These are phyloP conservation scores for Suhomyces bribrorum DNA, from an alignment of 1,139 yeast species.

Conservation along the genomic window DNA sequence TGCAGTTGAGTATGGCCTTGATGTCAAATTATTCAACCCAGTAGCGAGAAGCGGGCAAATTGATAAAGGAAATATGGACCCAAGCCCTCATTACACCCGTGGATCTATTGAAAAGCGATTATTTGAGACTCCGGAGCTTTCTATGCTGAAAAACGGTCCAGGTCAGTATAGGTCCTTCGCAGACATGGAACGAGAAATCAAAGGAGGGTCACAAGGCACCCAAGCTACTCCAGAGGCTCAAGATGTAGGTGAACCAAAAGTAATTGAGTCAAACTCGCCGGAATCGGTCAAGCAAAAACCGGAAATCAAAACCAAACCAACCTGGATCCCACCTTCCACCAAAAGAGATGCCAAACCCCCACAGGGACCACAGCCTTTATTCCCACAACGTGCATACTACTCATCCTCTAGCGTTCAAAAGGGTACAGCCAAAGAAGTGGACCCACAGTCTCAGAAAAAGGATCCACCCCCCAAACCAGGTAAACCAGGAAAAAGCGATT, in stretches of 20 bases:
- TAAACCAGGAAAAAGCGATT: conserved; percentile 13
- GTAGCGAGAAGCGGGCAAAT: conserved; percentile 14
- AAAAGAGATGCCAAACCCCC: conserved; percentile 8
- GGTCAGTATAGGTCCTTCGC: conserved; percentile 22
- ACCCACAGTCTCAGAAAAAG: background rate
- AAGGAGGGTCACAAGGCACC: background rate
- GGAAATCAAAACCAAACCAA: background rate
- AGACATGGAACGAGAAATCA: conserved; percentile 24
- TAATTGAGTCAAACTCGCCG: background rate
- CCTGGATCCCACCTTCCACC: conserved; percentile 17
- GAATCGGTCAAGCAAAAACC: conserved; percentile 4
- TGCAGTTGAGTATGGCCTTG: conserved; percentile 10
- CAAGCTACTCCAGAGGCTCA: background rate
- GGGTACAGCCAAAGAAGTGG: conserved; percentile 2
- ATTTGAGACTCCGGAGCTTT: background rate
- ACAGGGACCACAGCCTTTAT: conserved; percentile 15
- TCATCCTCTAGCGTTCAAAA: conserved; percentile 15
- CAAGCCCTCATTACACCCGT: background rate
- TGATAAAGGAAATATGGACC: conserved; percentile 1
- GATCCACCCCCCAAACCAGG: conserved; percentile 10
- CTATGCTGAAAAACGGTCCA: background rate
- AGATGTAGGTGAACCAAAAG: background rate
- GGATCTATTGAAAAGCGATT: background rate
- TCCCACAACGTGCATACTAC: conserved; percentile 18
- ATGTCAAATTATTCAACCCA: conserved; percentile 25